phyloP scores from a whole-genome alignment of 768 basidiomycete species.

The Termitomyces sp. region DNA sequence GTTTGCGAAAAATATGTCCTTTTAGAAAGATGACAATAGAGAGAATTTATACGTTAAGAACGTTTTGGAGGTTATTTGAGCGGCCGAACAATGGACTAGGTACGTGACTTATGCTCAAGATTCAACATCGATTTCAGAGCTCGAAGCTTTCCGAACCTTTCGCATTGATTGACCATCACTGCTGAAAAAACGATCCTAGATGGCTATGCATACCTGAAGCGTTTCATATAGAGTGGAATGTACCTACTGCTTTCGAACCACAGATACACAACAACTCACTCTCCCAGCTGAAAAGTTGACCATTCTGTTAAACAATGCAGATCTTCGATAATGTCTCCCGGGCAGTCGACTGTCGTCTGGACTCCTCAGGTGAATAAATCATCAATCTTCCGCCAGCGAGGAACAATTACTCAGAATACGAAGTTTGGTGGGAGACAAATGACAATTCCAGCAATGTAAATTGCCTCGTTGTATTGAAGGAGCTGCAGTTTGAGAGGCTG shows the following conservation, averaged over 20 bases:
- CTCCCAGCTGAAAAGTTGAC: too few relatives aligned
- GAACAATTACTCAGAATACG: too few relatives aligned
- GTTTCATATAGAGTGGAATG: too few relatives aligned
- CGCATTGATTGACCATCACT: neutral
- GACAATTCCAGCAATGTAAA: too few relatives aligned
- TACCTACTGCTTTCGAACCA: neutral
- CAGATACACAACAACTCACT: neutral
- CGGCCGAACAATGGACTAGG: too few relatives aligned
- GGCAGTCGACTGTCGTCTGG: neutral
- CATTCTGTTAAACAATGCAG: neutral
- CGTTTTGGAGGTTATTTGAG: too few relatives aligned
- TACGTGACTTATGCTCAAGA: too few relatives aligned
- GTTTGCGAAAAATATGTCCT: too few relatives aligned
- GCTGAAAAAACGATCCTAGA: neutral
- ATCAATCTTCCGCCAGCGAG: neutral
- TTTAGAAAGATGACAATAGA: too few relatives aligned
- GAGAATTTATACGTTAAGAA: too few relatives aligned
- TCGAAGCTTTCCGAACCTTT: neutral
- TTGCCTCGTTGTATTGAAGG: neutral
- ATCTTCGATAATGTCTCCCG: neutral
- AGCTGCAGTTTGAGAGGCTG: neutral
- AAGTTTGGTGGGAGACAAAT: neutral
- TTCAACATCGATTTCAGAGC: neutral
- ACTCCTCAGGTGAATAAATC: neutral
- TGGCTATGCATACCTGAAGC: neutral